Evolutionary conservation across 2,329 filamentous ascomycete genomes (phyloP).

Genomic region (Acarospora socialis): DNA sequence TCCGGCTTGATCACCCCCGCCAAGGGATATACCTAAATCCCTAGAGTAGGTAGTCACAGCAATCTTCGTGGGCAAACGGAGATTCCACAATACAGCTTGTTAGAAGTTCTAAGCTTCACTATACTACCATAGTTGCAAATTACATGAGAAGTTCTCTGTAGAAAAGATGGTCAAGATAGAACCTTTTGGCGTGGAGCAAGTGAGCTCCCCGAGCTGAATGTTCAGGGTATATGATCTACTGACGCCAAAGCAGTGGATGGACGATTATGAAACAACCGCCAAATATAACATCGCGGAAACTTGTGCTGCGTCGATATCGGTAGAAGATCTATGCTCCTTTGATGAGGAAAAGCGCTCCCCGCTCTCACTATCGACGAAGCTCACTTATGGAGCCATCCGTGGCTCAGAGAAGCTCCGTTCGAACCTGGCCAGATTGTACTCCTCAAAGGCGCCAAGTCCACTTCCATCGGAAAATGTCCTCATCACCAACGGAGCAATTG

Average conservation of each 20-base stretch:
- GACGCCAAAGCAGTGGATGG: no score
- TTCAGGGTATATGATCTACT: conserved; percentile 9
- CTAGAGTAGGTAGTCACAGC: no score
- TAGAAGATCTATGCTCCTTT: conserved; percentile 39
- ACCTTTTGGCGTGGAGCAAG: conserved; percentile 49
- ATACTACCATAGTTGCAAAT: no score
- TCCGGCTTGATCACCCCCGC: no score
- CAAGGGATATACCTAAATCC: no score
- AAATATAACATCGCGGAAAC: conserved; percentile 45
- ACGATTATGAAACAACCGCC: conserved; percentile 38
- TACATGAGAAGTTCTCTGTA: no score
- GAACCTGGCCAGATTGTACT: conserved; percentile 52
- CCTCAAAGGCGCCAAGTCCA: conserved; percentile 34
- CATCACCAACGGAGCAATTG: conserved; percentile 66
- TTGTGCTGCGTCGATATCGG: conserved; percentile 41
- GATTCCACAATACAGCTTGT: no score
- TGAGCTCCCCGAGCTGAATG: conserved; percentile 23
- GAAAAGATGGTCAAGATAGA: conserved; percentile 27
- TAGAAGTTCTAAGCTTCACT: no score
- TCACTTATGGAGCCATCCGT: conserved; percentile 61
- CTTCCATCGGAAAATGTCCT: conserved; percentile 50
- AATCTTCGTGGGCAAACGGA: no score
- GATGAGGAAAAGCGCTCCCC: conserved; percentile 32
- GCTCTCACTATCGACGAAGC: conserved; percentile 39
- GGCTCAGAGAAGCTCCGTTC: conserved; percentile 50